These are phyloP conservation scores for Chalciporus sphaerocephalus DNA, from an alignment of 768 basidiomycete genomes.

Conservation along the genomic window DNA sequence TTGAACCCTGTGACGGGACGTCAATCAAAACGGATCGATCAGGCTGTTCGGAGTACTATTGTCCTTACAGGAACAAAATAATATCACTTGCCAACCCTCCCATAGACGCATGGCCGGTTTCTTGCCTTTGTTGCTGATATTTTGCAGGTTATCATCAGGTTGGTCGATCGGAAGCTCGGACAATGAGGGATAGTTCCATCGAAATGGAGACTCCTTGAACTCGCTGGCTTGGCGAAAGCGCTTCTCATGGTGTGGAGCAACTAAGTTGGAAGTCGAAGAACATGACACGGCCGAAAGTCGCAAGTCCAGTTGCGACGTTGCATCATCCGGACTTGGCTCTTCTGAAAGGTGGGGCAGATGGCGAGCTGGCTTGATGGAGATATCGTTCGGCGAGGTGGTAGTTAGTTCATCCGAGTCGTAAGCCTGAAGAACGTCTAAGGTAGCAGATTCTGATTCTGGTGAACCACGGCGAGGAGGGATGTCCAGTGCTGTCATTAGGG, in stretches of 20 bases:
- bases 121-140: slow-evolving; percentile 1
- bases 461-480: slow-evolving; percentile 15
- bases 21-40: background rate
- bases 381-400: background rate
- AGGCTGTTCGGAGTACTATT: background rate
- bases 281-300: slow-evolving; percentile 24
- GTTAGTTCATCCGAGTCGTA: slow-evolving; percentile 20
- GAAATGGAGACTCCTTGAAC: slow-evolving; percentile 27
- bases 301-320: slow-evolving; percentile 20
- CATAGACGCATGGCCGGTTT: slow-evolving; percentile 24
- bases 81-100: slow-evolving; percentile 51
- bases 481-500: slow-evolving; percentile 10
- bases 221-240: slow-evolving; percentile 14
- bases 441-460: slow-evolving; percentile 30
- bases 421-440: slow-evolving; percentile 25
- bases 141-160: background rate
- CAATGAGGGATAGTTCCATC: slow-evolving; percentile 28
- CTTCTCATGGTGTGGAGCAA: slow-evolving; percentile 15
- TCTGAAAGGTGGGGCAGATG: slow-evolving; percentile 3
- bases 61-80: slow-evolving; percentile 55
- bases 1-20: slow-evolving; percentile 57
- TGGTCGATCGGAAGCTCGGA: slow-evolving; percentile 17
- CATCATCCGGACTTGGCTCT: slow-evolving; percentile 6
- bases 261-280: slow-evolving; percentile 21
- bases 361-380: background rate